Conservation (phyloP, 2,329 filamentous ascomycete species). For the Botrytis fragariae region DNA sequence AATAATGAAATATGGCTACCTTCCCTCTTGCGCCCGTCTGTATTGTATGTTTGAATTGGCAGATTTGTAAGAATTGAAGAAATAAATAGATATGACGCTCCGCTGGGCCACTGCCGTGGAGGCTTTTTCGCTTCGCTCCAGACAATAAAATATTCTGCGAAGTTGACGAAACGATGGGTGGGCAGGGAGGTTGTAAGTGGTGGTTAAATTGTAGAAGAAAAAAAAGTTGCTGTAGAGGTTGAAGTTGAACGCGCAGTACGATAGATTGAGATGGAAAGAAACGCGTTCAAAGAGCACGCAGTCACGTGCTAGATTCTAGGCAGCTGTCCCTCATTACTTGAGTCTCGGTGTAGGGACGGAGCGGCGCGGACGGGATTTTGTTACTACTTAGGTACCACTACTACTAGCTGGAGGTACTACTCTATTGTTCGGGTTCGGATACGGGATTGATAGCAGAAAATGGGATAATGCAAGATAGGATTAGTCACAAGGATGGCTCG, state of each 20-base stretch:
- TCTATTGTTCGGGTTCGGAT: too few relatives aligned
- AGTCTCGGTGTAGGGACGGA: too few relatives aligned
- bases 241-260: not conserved
- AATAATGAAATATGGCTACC: not conserved
- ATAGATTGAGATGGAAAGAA: not conserved
- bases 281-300: not conserved
- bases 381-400: too few relatives aligned
- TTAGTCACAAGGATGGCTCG: too few relatives aligned
- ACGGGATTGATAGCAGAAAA: too few relatives aligned
- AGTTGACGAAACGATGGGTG: not conserved
- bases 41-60: not conserved
- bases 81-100: not conserved
- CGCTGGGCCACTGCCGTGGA: slow-evolving; percentile 3
- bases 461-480: too few relatives aligned
- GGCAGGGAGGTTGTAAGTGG: not conserved
- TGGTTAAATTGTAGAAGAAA: not conserved
- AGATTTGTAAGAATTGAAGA: not conserved
- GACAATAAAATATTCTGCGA: not conserved
- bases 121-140: not conserved
- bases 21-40: not conserved
- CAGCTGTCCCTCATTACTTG: not conserved
- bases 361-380: too few relatives aligned
- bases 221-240: not conserved
- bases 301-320: not conserved
- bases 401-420: too few relatives aligned